phyloP scores from a whole-genome alignment of 2,329 filamentous ascomycete species.

The Pseudogymnoascus sp. region DNA sequence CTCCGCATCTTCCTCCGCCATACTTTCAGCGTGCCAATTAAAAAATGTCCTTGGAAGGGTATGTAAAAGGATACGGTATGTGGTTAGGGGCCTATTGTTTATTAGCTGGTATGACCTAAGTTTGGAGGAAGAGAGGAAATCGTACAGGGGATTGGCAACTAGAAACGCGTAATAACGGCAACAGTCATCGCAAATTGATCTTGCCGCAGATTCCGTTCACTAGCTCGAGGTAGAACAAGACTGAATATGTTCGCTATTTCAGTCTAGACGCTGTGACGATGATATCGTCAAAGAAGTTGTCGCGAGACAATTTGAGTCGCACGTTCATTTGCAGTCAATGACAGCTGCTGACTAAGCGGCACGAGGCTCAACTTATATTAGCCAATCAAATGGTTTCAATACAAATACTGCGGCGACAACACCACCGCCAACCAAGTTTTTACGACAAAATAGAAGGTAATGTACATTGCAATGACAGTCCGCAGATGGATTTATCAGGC shows the following conservation, averaged over 20 bases:
- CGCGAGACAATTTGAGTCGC: neutral
- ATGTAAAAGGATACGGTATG: neutral
- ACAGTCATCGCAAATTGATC: slow-evolving; percentile 3
- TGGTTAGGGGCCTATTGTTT: neutral
- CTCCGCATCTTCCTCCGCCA: slow-evolving; percentile 31
- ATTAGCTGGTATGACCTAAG: neutral
- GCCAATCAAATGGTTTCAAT: neutral
- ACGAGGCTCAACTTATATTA: neutral
- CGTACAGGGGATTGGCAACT: neutral
- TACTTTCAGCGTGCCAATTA: slow-evolving; percentile 14
- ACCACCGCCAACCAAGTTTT: neutral
- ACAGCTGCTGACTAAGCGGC: neutral
- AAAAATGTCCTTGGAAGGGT: neutral
- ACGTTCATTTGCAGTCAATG: slow-evolving; percentile 1
- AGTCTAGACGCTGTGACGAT: neutral
- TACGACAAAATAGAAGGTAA: neutral
- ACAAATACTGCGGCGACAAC: neutral
- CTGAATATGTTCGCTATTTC: neutral
- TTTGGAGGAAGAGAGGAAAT: neutral
- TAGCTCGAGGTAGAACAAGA: neutral
- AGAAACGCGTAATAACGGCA: slow-evolving; percentile 4
- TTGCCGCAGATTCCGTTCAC: neutral
- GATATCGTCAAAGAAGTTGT: slow-evolving; percentile 1
- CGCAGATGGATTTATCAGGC: neutral
- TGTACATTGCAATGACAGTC: neutral